These are phyloP conservation scores for Fusarium scirpi DNA, from an alignment of 2,329 filamentous ascomycete species.

Conservation along the genomic window DNA sequence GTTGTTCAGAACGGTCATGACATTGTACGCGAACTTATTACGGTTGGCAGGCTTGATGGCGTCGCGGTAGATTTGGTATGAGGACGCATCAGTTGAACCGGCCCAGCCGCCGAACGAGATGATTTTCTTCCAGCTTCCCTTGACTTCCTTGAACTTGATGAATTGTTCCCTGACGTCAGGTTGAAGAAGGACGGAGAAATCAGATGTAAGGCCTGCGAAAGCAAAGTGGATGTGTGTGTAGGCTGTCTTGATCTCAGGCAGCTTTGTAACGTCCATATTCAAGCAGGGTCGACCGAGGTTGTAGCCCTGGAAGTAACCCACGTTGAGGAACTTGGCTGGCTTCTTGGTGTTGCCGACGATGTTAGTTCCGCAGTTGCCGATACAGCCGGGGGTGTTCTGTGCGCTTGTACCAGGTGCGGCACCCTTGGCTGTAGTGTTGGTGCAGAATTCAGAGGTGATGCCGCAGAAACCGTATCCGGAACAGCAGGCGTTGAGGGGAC, in stretches of 20 bases:
- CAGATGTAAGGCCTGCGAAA: conserved; percentile 45
- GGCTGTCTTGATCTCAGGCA: conserved; percentile 32
- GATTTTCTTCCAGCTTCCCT: conserved; percentile 48
- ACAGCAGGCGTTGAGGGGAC: conserved; percentile 59
- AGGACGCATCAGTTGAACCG: conserved; percentile 45
- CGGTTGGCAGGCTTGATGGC: conserved; percentile 53
- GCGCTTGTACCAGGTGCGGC: conserved; percentile 47
- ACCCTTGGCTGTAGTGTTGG: conserved; percentile 45
- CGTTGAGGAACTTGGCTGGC: conserved; percentile 43
- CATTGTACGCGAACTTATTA: conserved; percentile 51
- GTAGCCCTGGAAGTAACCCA: conserved; percentile 53
- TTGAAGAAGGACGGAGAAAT: conserved; percentile 32
- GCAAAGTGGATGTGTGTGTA: conserved; percentile 53
- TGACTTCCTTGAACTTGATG: conserved; percentile 47
- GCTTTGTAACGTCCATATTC: conserved; percentile 47
- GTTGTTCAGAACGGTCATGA: conserved; percentile 55
- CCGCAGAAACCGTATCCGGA: conserved; percentile 60
- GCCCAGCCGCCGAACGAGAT: conserved; percentile 55
- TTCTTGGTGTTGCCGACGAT: conserved; percentile 47
- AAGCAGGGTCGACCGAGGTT: conserved; percentile 48
- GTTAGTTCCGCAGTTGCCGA: conserved; percentile 51
- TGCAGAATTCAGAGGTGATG: conserved; percentile 58
- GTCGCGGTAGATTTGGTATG: conserved; percentile 47
- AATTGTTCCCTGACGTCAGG: conserved; percentile 47
- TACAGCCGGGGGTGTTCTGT: conserved; percentile 45